Percentiles rank a stretch among this genome's conserved stretches.
These are phyloP conservation scores for Lasiosphaeria hispida DNA, from an alignment of 495 filamentous ascomycete genomes.

Conservation along the genomic window DNA sequence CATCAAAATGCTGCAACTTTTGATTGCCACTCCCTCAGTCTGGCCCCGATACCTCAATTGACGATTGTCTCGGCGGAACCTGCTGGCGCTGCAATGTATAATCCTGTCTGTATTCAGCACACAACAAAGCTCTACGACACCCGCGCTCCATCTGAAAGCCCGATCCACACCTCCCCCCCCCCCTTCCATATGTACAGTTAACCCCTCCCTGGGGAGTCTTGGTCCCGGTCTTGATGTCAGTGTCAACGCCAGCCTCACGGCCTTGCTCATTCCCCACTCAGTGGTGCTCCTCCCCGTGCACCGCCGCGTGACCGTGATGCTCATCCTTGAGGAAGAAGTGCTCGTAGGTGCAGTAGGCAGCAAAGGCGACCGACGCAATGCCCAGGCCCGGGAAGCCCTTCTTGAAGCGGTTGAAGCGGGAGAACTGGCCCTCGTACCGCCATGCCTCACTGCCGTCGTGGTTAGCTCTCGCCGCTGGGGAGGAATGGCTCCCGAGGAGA, in stretches of 20 bases:
- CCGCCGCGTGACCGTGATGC: conserved; percentile 60
- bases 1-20: too few relatives aligned
- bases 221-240: background rate
- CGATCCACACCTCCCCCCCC: background rate
- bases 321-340: conserved; percentile 73
- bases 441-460: conserved; percentile 71
- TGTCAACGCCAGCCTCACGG: background rate
- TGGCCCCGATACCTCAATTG: too few relatives aligned
- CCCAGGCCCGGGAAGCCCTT: conserved; percentile 84
- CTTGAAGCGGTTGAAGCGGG: conserved; percentile 83
- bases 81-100: too few relatives aligned
- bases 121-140: too few relatives aligned
- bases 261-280: conserved; percentile 15
- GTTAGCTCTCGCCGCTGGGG: conserved; percentile 11
- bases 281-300: conserved; percentile 41
- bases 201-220: background rate
- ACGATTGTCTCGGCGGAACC: too few relatives aligned
- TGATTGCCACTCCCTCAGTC: too few relatives aligned
- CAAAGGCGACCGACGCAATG: conserved; percentile 86
- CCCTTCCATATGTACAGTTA: conserved; percentile 15
- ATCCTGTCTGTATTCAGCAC: too few relatives aligned
- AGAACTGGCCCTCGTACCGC: conserved; percentile 88
- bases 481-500: too few relatives aligned
- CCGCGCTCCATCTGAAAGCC: too few relatives aligned
- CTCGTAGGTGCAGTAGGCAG: conserved; percentile 84